Evolutionary conservation across 495 filamentous ascomycete genomes (phyloP).

Genomic region (Trichocladium antarcticum): DNA sequence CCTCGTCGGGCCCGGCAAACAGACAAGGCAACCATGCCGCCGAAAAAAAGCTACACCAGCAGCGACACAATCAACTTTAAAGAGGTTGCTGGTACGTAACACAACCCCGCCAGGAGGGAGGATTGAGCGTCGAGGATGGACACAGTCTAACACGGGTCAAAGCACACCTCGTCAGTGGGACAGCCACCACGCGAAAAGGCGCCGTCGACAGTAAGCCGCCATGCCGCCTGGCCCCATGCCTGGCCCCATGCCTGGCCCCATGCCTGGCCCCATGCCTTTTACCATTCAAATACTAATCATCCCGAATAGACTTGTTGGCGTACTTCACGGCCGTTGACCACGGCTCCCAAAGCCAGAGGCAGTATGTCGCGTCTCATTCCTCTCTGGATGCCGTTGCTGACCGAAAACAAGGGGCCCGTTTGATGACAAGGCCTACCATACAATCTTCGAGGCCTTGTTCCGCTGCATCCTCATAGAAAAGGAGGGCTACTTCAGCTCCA

Average conservation of each 20-base stretch:
- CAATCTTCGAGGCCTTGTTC: conserved; percentile 74
- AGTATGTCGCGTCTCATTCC: not conserved
- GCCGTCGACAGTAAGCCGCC: conserved; percentile 27
- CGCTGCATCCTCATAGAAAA: conserved; percentile 55
- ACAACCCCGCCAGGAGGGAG: not conserved
- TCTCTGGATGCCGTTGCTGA: conserved; percentile 8
- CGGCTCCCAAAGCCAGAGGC: conserved; percentile 14
- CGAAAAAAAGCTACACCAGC: conserved; percentile 2
- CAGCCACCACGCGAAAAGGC: conserved; percentile 17
- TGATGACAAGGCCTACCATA: conserved; percentile 67
- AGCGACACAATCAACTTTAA: conserved; percentile 19
- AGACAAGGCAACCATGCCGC: conserved; percentile 14
- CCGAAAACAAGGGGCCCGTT: conserved; percentile 19
- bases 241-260: too few relatives aligned
- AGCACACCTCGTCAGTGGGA: conserved; percentile 7
- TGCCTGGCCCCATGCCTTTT: too few relatives aligned
- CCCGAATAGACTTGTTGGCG: conserved; percentile 25
- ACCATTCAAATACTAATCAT: conserved; percentile 19
- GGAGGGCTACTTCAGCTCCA: conserved; percentile 44
- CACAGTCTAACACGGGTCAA: conserved; percentile 1
- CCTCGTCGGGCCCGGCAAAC: too few relatives aligned
- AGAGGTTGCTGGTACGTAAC: conserved; percentile 18
- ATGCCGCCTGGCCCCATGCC: too few relatives aligned
- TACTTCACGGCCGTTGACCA: conserved; percentile 19
- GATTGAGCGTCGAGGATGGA: not conserved